Evolutionary conservation across 78 protist genomes (phyloP).

Genomic region (Tieghemostelium lacteum): DNA sequence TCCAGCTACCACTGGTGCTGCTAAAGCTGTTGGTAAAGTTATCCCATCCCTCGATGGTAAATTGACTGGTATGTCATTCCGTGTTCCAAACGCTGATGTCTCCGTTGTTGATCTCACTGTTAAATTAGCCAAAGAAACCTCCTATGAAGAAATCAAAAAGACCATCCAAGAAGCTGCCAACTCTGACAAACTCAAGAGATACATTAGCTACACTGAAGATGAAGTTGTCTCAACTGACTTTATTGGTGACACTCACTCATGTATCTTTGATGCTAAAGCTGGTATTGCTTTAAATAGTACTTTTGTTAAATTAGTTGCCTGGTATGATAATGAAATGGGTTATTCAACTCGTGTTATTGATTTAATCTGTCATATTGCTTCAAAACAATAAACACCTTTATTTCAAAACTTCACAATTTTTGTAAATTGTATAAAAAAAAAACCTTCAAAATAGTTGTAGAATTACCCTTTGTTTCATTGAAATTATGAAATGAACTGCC

Average conservation of each 20-base stretch:
- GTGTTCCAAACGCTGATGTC: conserved; percentile 99
- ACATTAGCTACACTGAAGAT: conserved; percentile 98
- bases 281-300: conserved; percentile 95
- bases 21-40: conserved; percentile 98
- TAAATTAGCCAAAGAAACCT: conserved; percentile 90
- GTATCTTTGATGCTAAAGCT: conserved; percentile 98
- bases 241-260: conserved; percentile 91
- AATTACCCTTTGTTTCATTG: too few species aligned
- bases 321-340: conserved; percentile 99
- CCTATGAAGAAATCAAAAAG: conserved; percentile 94
- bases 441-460: not conserved
- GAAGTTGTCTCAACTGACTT: conserved; percentile 98
- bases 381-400: not conserved
- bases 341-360: conserved; percentile 97
- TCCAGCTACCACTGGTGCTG: conserved; percentile 99
- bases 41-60: conserved; percentile 96
- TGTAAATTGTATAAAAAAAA: not conserved
- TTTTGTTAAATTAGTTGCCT: conserved; percentile 98
- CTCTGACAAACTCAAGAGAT: conserved; percentile 83
- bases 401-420: not conserved
- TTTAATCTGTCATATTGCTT: conserved; percentile 87
- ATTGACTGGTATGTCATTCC: conserved; percentile 99
- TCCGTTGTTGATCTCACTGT: conserved; percentile 99
- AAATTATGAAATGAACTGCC: too few species aligned
- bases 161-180: conserved; percentile 92